Base-by-base conservation (phyloP, 129 eudicot species). In the Apium graveolens region DNA sequence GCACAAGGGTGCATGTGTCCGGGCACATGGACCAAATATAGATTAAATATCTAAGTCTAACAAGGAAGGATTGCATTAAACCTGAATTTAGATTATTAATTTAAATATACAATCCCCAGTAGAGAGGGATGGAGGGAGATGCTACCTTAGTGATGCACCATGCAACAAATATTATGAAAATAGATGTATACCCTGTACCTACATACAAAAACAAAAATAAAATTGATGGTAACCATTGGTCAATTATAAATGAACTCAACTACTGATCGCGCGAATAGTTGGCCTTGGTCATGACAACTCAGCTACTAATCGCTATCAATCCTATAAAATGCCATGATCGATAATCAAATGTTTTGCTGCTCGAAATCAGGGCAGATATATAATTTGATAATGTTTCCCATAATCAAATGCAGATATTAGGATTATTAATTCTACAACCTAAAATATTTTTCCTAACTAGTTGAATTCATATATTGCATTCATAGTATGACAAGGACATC, bases 121-220 rank as follows among this genome's bases (percentile, higher is more conserved):
- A 32, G 70, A 38, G n/a, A 63, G 20, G 10, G 73, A 62, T 55
- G 79, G 75, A 74, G 76, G 49, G 68, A 31, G 69, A 42, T 45
- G 86, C 76, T 82, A 95, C 99, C 87, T 92, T 97, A 60, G 86
- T 82, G 80, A 81, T 76, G 87, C 97, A 84, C 99, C 99, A 95
- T 55, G 94, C 87, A 51, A 87, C 74, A 83, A 95, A 95, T 38
- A 94, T 87, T 46, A 89, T 71, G 84, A 92, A 87, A 45, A 91
- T 86, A 14, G 96, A 82, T 29, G 91, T 91, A 41, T 77, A 79
- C 78, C 94, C 66, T 95, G 96, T 73, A 95, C 86, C 99, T 95
- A 79, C 37, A 3, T 35, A 35, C 37, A 35, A 3, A 35, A 35
- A 35, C 78, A 88, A 16, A 45, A 86, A 74, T 31, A 35, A 78